Evolutionary conservation across 2,329 filamentous ascomycete species (phyloP).

Genomic region (Teratosphaeria viscida): DNA sequence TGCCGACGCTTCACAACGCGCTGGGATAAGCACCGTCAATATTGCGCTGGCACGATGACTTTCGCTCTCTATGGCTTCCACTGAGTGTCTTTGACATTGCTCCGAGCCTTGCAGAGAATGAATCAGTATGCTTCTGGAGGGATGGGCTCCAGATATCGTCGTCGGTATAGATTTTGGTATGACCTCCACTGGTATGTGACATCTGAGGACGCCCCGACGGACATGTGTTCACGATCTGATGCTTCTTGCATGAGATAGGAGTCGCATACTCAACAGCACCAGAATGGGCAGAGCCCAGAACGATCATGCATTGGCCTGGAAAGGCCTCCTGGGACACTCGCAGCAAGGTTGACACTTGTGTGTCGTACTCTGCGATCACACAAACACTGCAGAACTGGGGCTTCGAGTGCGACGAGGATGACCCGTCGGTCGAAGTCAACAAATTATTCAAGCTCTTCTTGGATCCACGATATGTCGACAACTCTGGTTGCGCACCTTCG

Average conservation of each 20-base stretch:
- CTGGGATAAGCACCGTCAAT: too few species aligned
- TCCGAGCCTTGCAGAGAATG: not conserved
- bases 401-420: slow-evolving; percentile 9
- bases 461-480: slow-evolving; percentile 8
- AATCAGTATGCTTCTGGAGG: not conserved
- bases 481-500: not conserved
- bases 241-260: not conserved
- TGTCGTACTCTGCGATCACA: slow-evolving; percentile 6
- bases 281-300: slow-evolving; percentile 10
- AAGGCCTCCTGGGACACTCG: slow-evolving; percentile 5
- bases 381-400: slow-evolving; percentile 8
- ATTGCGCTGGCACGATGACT: not conserved
- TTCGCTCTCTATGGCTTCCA: not conserved
- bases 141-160: slow-evolving; percentile 1
- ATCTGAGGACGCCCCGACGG: not conserved
- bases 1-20: too few species aligned
- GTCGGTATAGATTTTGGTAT: slow-evolving; percentile 3
- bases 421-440: slow-evolving; percentile 5
- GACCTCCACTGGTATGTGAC: slow-evolving; percentile 1
- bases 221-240: not conserved
- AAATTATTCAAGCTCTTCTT: slow-evolving; percentile 14
- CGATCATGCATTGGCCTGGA: slow-evolving; percentile 14
- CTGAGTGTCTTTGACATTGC: not conserved
- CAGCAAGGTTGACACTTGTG: slow-evolving; percentile 13
- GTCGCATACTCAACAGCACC: slow-evolving; percentile 9